Conservation (phyloP, 169 alveolate genomes). For the Plasmodium coatneyi region DNA sequence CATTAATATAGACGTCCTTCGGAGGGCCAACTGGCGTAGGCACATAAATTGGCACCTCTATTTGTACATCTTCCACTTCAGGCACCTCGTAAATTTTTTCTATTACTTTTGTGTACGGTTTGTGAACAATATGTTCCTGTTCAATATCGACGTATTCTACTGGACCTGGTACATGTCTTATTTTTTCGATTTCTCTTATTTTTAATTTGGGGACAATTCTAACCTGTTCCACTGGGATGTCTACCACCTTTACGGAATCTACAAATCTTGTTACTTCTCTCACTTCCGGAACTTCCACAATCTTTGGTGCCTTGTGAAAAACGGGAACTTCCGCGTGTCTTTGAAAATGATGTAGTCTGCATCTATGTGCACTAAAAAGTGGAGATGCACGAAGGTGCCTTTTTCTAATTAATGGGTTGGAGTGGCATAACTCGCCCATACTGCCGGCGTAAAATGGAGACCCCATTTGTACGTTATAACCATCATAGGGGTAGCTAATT, state of each 20-base stretch:
- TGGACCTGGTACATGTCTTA: constrained; percentile 80
- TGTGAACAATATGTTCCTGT: constrained; percentile 75
- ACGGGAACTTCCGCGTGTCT: constrained; percentile 45
- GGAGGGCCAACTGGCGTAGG: constrained; percentile 76
- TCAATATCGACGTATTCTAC: constrained; percentile 75
- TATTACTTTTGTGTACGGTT: constrained; percentile 50
- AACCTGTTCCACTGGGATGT: constrained; percentile 79
- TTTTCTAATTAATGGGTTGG: constrained; percentile 19
- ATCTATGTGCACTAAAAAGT: constrained; percentile 26
- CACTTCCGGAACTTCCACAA: constrained; percentile 80
- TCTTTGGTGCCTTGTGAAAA: constrained; percentile 57
- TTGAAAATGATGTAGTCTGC: constrained; percentile 19
- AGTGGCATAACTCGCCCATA: constrained; percentile 2
- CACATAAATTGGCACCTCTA: constrained; percentile 73
- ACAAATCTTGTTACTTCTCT: constrained; percentile 74
- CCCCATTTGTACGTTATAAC: constrained; percentile 32
- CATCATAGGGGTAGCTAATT: constrained; percentile 44
- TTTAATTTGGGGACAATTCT: constrained; percentile 76
- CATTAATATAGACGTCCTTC: constrained; percentile 35
- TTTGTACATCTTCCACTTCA: constrained; percentile 73
- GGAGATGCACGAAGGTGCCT: constrained; percentile 4
- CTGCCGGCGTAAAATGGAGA: constrained; percentile 9
- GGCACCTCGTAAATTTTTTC: constrained; percentile 79
- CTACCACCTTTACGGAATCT: constrained; percentile 67
- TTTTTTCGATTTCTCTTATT: constrained; percentile 77